These are phyloP conservation scores for Dryadomyces quercus-mongolicae DNA, from an alignment of 2,329 filamentous ascomycete genomes.

Conservation along the genomic window DNA sequence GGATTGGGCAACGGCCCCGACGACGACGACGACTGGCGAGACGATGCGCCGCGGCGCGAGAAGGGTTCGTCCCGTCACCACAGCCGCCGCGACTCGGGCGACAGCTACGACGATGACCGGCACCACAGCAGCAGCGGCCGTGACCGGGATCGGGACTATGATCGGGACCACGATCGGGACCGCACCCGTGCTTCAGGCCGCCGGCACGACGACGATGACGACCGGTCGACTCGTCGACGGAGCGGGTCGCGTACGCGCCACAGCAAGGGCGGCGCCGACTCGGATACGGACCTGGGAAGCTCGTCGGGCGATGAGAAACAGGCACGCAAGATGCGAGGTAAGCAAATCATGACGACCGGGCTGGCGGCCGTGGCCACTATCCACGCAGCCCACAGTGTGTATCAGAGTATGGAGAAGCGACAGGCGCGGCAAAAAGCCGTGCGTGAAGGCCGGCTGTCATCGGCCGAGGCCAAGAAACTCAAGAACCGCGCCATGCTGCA, in stretches of 20 bases:
- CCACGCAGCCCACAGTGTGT: slow-evolving; percentile 46
- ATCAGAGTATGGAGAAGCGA: slow-evolving; percentile 46
- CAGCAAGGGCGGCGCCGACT: slow-evolving; percentile 26
- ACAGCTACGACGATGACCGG: slow-evolving; percentile 27
- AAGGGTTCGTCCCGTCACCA: slow-evolving; percentile 12
- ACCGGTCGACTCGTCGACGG: slow-evolving; percentile 20
- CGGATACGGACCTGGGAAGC: slow-evolving; percentile 43
- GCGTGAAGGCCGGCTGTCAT: slow-evolving; percentile 37
- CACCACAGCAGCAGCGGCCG: slow-evolving; percentile 23
- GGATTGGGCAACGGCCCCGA: slow-evolving; percentile 42
- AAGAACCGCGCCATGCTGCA: slow-evolving; percentile 44
- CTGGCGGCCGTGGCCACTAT: slow-evolving; percentile 47
- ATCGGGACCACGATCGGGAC: slow-evolving; percentile 17
- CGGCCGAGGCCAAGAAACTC: slow-evolving; percentile 40
- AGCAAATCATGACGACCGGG: slow-evolving; percentile 45
- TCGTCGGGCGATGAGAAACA: slow-evolving; percentile 44
- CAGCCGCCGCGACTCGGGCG: slow-evolving; percentile 20
- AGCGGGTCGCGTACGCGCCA: slow-evolving; percentile 26
- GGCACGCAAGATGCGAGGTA: slow-evolving; percentile 47
- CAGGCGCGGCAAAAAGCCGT: slow-evolving; percentile 40
- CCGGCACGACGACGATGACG: slow-evolving; percentile 35
- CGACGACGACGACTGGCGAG: slow-evolving; percentile 19
- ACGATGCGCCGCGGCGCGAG: slow-evolving; percentile 21
- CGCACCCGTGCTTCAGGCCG: slow-evolving; percentile 21
- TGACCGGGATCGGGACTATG: slow-evolving; percentile 26